Percentiles rank a stretch among this genome's conserved stretches.
These are phyloP conservation scores for Tuber borchii DNA, from an alignment of 495 filamentous ascomycete species.

Conservation along the genomic window DNA sequence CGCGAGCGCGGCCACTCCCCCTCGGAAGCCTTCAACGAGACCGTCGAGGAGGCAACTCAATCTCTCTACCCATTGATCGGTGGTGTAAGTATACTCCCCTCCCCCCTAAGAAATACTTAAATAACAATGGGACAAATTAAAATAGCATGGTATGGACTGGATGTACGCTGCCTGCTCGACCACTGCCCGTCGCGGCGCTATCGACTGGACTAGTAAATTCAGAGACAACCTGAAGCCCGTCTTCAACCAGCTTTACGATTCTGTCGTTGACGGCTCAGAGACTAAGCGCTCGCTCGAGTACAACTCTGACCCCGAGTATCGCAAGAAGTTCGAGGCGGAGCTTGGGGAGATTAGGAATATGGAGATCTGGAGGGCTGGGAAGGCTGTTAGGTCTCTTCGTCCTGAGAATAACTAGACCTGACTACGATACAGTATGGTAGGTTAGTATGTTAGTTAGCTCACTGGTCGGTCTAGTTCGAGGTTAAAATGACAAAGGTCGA, in stretches of 20 bases:
- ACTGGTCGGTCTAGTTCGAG: neutral
- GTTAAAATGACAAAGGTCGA: neutral
- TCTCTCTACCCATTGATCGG: conserved; percentile 95
- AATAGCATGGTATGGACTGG: conserved; percentile 92
- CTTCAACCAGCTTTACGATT: conserved; percentile 92
- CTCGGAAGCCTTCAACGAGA: conserved; percentile 99
- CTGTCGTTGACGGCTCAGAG: conserved; percentile 80
- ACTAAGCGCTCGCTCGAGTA: conserved; percentile 90
- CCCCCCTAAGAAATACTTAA: neutral
- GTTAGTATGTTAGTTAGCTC: neutral
- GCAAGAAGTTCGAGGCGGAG: conserved; percentile 92
- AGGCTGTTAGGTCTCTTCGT: conserved; percentile 86
- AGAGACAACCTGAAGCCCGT: conserved; percentile 95
- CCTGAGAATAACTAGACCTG: conserved; percentile 68
- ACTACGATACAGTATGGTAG: neutral
- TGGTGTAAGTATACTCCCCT: conserved; percentile 42
- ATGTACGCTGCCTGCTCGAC: conserved; percentile 99
- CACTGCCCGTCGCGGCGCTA: conserved; percentile 93
- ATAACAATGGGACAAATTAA: conserved; percentile 4
- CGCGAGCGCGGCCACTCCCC: conserved; percentile 95
- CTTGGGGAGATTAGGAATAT: conserved; percentile 90
- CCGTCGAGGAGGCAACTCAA: conserved; percentile 98
- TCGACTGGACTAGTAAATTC: conserved; percentile 94
- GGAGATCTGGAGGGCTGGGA: conserved; percentile 98
- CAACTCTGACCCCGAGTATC: conserved; percentile 89